Conservation (phyloP, 441 rosid species). For the Breynia disticha region DNA sequence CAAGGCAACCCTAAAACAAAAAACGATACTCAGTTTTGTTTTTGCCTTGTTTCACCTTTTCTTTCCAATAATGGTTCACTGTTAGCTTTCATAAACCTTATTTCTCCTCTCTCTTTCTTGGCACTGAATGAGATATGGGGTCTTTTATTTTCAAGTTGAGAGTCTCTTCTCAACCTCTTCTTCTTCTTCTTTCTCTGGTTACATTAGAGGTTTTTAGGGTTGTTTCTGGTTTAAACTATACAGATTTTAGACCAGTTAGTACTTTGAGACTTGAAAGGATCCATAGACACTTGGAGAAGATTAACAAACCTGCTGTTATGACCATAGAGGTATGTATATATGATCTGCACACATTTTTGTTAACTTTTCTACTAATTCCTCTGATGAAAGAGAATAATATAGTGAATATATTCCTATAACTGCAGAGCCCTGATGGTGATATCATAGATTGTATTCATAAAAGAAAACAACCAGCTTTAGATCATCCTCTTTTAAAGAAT, state of each 20-base stretch:
- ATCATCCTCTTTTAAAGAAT: constrained; percentile 82
- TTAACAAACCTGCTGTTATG: constrained; percentile 72
- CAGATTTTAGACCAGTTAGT: constrained; percentile 48
- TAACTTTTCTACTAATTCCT: background rate
- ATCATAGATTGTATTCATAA: constrained; percentile 78
- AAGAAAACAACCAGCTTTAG: constrained; percentile 86
- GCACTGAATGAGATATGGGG: constrained; percentile 44
- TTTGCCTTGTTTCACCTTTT: constrained; percentile 5
- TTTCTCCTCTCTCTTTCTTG: constrained; percentile 17
- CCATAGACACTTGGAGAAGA: constrained; percentile 63
- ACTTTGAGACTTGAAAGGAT: constrained; percentile 71
- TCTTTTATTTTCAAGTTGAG: constrained; percentile 16
- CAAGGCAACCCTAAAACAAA: constrained; percentile 1
- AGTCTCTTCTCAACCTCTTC: constrained; percentile 12
- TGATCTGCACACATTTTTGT: constrained; percentile 4
- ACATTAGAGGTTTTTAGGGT: constrained; percentile 7
- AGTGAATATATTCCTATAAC: no score
- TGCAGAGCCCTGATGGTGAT: constrained; percentile 97
- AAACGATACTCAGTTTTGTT: constrained; percentile 5
- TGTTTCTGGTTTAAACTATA: constrained; percentile 39
- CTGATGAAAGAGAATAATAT: no score
- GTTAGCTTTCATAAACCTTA: constrained; percentile 10
- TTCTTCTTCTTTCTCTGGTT: constrained; percentile 20
- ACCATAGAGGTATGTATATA: constrained; percentile 51
- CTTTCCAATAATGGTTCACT: constrained; percentile 9